Evolutionary conservation across 352 stramenopile species (phyloP), one percentile per base, ranked within the genome.

Genomic region (Elongisporangium undulatum): DNA sequence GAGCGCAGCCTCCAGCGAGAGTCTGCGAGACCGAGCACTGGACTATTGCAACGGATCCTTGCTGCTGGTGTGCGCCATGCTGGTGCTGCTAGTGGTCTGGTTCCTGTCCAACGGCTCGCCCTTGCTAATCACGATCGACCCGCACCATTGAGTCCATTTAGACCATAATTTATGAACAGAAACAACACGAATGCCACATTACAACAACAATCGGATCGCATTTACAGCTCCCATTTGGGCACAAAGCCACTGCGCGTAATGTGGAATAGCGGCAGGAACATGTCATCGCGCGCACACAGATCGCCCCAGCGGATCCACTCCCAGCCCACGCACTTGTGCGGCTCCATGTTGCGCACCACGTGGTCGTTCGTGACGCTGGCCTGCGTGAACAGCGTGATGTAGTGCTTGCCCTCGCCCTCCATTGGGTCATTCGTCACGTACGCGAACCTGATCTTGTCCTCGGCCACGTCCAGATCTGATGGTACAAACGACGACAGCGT

Each of bases 301-400:
- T 71, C 67, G n/a, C 61, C 49, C 77, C 78, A 94, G 3, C 64
- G 58, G 57, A 85, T 62, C 82, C 85, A 94, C 49, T 60, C 59
- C 85, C 85, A 94, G 52, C 82, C 82, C 49, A 86, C 81, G 62
- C 85, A 94, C 66, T 94, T 94, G 75, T 87, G 57, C 1, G 83
- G 82, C 69, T 94, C 85, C 82, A 92, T 93, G 69, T 90, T 90
- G 49, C 64, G 64, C 26, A 82, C 63, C 24, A 66, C 69, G 59
- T 92, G 80, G 29, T 64, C 62, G 23, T 71, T 58, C 55, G n/a
- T 68, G 39, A 94, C 77, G 3, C 56, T 56, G 3, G 83, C 82
- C 52, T 92, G 79, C 78, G 92, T 89, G 54, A 93, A 82, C 62
- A 94, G 89, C 49, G 85, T 94, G 56, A 92, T 90, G 71, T 92